Percentiles rank a stretch among this genome's conserved stretches.
Conservation (phyloP, 1,284 basidiomycete genomes). For the Cutaneotrichosporon daszewskae region DNA sequence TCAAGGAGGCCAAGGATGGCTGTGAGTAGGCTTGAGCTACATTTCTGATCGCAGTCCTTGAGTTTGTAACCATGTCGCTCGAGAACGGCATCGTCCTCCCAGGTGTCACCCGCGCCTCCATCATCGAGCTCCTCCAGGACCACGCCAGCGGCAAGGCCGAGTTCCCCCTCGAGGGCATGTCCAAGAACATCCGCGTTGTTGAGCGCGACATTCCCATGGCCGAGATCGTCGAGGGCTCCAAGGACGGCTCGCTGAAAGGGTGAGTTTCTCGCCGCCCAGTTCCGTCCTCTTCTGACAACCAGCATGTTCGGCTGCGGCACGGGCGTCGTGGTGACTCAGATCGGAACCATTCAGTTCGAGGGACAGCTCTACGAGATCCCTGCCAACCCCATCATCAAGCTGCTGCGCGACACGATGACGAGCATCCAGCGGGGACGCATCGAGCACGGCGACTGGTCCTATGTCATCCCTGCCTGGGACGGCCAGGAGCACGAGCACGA, state of each 20-base stretch:
- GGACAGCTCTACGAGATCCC: conserved; percentile 29
- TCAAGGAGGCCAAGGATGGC: conserved; percentile 40
- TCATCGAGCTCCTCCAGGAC: conserved; percentile 36
- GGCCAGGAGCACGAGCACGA: conserved; percentile 13
- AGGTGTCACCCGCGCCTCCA: conserved; percentile 40
- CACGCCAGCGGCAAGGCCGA: conserved; percentile 32
- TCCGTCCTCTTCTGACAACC: neutral
- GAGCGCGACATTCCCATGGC: conserved; percentile 43
- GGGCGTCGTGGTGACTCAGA: conserved; percentile 38
- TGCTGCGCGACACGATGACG: conserved; percentile 38
- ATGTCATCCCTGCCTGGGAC: conserved; percentile 36
- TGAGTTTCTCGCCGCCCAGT: conserved; percentile 19
- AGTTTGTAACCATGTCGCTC: conserved; percentile 43
- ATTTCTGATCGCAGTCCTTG: conserved; percentile 23
- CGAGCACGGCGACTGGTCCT: conserved; percentile 33
- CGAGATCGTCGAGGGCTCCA: conserved; percentile 32
- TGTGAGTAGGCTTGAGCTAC: conserved; percentile 16
- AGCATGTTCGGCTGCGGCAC: conserved; percentile 39
- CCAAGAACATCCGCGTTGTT: conserved; percentile 40
- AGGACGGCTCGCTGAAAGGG: conserved; percentile 40
- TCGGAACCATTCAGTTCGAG: conserved; percentile 34
- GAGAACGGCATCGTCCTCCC: conserved; percentile 45
- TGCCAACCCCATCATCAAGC: conserved; percentile 33
- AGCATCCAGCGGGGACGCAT: conserved; percentile 38
- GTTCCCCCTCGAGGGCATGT: conserved; percentile 35